Percentiles rank a stretch among this genome's conserved stretches.
Conservation (phyloP, 768 basidiomycete genomes). For the Harrya chromipes region DNA sequence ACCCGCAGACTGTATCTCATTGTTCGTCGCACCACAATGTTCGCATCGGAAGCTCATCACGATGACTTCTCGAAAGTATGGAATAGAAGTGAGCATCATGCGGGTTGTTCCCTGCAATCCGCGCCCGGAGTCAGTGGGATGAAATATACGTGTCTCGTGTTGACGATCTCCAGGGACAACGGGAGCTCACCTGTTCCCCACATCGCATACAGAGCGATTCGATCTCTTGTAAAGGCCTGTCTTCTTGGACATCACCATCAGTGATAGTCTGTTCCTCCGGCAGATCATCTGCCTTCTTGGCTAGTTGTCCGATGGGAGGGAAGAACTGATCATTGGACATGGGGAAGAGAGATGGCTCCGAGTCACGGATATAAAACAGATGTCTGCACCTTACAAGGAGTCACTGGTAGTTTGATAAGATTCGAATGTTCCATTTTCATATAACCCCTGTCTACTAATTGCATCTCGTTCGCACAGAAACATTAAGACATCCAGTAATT, state of each 20-base stretch:
- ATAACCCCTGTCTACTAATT: constrained; percentile 1
- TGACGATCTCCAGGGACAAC: background rate
- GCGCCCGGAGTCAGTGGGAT: background rate
- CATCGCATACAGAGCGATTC: constrained; percentile 96
- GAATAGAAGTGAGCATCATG: constrained; percentile 88
- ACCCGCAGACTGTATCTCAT: constrained; percentile 92
- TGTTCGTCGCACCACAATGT: constrained; percentile 85
- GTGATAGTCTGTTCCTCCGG: constrained; percentile 25
- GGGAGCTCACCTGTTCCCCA: constrained; percentile 69
- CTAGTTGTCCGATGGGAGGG: constrained; percentile 57
- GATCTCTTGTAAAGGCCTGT: constrained; percentile 70
- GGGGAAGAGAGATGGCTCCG: no score
- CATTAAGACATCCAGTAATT: constrained; percentile 14
- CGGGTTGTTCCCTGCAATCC: constrained; percentile 76
- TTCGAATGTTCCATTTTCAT: background rate
- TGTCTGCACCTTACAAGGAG: no score
- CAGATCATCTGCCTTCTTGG: constrained; percentile 42
- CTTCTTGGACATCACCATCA: constrained; percentile 37
- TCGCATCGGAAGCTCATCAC: constrained; percentile 97
- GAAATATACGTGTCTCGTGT: background rate
- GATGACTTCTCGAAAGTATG: constrained; percentile 92
- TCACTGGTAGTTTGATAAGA: background rate
- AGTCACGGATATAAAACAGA: background rate
- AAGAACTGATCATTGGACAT: constrained; percentile 41
- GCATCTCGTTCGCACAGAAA: no score